Conservation (phyloP, 2,329 filamentous ascomycete species). For the Hymenoscyphus scutula region DNA sequence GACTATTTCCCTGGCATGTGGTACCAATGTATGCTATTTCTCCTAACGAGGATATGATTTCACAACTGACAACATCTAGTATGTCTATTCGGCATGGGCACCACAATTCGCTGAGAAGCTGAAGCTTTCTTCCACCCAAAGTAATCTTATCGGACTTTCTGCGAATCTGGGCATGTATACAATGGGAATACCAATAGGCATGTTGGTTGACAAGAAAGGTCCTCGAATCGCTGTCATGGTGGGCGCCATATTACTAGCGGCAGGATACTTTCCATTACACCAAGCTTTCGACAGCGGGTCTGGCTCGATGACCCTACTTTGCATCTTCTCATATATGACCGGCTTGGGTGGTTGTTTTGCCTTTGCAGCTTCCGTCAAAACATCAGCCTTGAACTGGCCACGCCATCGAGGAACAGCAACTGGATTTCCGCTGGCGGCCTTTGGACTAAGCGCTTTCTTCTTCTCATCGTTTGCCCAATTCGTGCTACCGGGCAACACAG, state of each 20-base stretch:
- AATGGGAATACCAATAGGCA: slow-evolving; percentile 81
- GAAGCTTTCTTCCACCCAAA: slow-evolving; percentile 85
- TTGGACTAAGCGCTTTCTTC: slow-evolving; percentile 94
- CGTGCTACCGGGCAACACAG: slow-evolving; percentile 79
- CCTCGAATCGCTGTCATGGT: slow-evolving; percentile 75
- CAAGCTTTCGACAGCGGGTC: slow-evolving; percentile 69
- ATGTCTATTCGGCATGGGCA: slow-evolving; percentile 97
- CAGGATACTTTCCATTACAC: slow-evolving; percentile 85
- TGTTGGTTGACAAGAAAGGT: slow-evolving; percentile 80
- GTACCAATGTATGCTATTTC: slow-evolving; percentile 71
- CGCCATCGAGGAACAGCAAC: slow-evolving; percentile 89
- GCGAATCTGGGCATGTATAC: slow-evolving; percentile 95
- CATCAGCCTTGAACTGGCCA: slow-evolving; percentile 87
- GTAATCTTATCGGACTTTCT: slow-evolving; percentile 82
- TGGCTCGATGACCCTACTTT: slow-evolving; percentile 61
- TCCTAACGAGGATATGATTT: background rate
- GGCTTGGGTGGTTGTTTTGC: slow-evolving; percentile 87
- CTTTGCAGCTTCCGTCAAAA: slow-evolving; percentile 86
- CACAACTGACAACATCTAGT: slow-evolving; percentile 52
- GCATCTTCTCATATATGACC: slow-evolving; percentile 80
- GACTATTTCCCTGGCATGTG: slow-evolving; percentile 80
- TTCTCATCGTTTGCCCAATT: slow-evolving; percentile 79
- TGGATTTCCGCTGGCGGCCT: slow-evolving; percentile 87
- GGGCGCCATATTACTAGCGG: slow-evolving; percentile 68
- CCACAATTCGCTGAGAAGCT: slow-evolving; percentile 89